Percentiles rank a stretch among this genome's conserved stretches.
Evolutionary conservation across 2,329 filamentous ascomycete species (phyloP).

Genomic region (Pyrenophora graminea): DNA sequence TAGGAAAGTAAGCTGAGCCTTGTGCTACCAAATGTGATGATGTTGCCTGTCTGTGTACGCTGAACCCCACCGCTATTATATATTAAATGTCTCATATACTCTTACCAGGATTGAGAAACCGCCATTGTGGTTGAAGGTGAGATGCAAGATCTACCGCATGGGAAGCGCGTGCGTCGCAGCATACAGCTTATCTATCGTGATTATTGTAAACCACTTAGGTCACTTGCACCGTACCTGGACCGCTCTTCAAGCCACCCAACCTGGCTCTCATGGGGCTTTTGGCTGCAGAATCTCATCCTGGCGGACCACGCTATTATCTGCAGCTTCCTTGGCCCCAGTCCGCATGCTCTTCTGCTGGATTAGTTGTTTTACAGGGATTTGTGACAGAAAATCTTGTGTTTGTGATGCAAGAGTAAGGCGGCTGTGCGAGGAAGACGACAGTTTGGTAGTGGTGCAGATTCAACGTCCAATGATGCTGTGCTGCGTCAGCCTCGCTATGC

Average conservation of each 20-base stretch:
- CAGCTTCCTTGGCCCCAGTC: conserved; percentile 5
- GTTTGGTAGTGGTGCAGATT: conserved; percentile 2
- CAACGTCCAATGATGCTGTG: conserved; percentile 6
- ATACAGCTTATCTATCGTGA: conserved; percentile 4
- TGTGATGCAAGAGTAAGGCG: conserved; percentile 4
- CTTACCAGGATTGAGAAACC: not conserved
- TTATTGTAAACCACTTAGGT: conserved; percentile 7
- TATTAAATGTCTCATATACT: conserved; percentile 3
- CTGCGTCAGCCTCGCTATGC: conserved; percentile 8
- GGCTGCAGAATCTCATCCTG: not conserved
- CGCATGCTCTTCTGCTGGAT: not conserved
- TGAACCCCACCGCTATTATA: conserved; percentile 12
- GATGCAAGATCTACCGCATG: conserved; percentile 8
- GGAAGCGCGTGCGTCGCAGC: not conserved
- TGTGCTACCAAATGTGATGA: not conserved
- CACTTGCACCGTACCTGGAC: conserved; percentile 2
- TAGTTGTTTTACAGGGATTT: not conserved
- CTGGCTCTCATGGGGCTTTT: not conserved
- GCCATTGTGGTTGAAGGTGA: conserved; percentile 7
- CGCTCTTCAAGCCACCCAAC: not conserved
- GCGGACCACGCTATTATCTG: not conserved
- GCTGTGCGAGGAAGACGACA: conserved; percentile 3
- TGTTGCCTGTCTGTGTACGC: not conserved
- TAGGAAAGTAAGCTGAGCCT: conserved; percentile 6
- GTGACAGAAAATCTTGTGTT: not conserved